Evolutionary conservation across 2,329 filamentous ascomycete species (phyloP).

Genomic region (Cladosporium sp.): DNA sequence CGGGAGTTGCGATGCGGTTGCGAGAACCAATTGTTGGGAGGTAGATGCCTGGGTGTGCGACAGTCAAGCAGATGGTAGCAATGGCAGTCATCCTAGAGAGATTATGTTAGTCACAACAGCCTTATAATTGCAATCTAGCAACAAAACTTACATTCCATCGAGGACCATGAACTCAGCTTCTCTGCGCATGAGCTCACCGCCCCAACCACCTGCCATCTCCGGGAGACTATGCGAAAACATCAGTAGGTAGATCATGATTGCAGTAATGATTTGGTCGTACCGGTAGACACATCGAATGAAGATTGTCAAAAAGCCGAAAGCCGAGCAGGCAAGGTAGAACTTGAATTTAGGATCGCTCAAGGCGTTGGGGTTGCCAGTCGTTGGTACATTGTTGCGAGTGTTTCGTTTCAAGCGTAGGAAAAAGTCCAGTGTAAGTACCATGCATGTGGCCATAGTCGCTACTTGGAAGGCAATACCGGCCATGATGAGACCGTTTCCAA

Average conservation of each 20-base stretch:
- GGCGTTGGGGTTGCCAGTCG: neutral
- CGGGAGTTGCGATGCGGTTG: neutral
- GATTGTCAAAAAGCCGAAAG: constrained; percentile 58
- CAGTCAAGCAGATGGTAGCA: constrained; percentile 37
- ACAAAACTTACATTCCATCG: constrained; percentile 32
- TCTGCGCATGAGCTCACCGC: constrained; percentile 43
- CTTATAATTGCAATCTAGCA: no score
- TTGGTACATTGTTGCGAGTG: neutral
- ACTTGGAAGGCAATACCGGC: constrained; percentile 44
- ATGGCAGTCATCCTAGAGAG: constrained; percentile 43
- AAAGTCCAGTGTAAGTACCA: constrained; percentile 40
- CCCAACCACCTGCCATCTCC: constrained; percentile 50
- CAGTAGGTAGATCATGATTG: constrained; percentile 6
- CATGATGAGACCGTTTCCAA: constrained; percentile 44
- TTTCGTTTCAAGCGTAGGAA: constrained; percentile 18
- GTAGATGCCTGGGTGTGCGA: constrained; percentile 45
- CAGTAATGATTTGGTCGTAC: constrained; percentile 9
- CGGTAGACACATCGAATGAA: constrained; percentile 64
- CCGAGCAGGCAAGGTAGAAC: constrained; percentile 53
- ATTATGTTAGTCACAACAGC: neutral
- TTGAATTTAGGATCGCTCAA: constrained; percentile 39
- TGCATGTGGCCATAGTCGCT: constrained; percentile 40
- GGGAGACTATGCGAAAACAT: constrained; percentile 36
- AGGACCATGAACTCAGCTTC: constrained; percentile 46
- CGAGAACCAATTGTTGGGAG: constrained; percentile 25